phyloP scores from a whole-genome alignment of 305 asterid species.

The Fraxinus paxiana region DNA sequence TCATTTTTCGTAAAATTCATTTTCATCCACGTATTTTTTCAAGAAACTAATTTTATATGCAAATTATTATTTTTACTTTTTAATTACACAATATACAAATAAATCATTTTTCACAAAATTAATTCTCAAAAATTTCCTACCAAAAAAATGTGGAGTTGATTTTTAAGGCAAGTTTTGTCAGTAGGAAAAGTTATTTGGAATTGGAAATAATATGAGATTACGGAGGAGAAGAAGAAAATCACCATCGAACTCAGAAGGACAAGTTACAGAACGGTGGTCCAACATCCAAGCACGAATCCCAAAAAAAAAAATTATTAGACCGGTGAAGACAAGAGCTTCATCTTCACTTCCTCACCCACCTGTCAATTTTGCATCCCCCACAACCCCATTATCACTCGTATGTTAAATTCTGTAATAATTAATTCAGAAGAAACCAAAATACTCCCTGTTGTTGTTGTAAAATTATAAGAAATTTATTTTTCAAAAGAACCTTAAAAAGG shows the following conservation, averaged over 20 bases:
- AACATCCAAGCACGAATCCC: slow-evolving; percentile 6
- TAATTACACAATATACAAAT: too few species aligned
- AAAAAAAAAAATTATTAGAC: slow-evolving; percentile 10
- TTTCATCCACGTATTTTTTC: too few species aligned
- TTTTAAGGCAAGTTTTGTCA: background rate
- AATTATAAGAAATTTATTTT: slow-evolving; percentile 7
- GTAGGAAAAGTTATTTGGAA: background rate
- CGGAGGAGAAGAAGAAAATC: background rate
- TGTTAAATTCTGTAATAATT: background rate
- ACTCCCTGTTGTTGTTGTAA: slow-evolving; percentile 11
- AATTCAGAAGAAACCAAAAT: slow-evolving; percentile 9
- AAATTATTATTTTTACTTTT: too few species aligned
- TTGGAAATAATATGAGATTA: background rate
- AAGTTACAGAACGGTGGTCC: background rate
- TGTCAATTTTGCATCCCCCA: slow-evolving; percentile 24
- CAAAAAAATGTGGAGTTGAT: background rate
- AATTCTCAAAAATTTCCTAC: background rate
- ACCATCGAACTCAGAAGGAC: slow-evolving; percentile 7
- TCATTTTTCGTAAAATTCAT: too few species aligned
- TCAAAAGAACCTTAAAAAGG: background rate
- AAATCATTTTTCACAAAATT: background rate
- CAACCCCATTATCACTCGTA: background rate
- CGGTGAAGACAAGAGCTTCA: slow-evolving; percentile 17
- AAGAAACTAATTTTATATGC: too few species aligned
- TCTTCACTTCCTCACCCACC: slow-evolving; percentile 20